Percentiles rank a stretch among this genome's conserved stretches.
These are phyloP conservation scores for Clonostachys solani DNA, from an alignment of 2,329 filamentous ascomycete species.

Conservation along the genomic window DNA sequence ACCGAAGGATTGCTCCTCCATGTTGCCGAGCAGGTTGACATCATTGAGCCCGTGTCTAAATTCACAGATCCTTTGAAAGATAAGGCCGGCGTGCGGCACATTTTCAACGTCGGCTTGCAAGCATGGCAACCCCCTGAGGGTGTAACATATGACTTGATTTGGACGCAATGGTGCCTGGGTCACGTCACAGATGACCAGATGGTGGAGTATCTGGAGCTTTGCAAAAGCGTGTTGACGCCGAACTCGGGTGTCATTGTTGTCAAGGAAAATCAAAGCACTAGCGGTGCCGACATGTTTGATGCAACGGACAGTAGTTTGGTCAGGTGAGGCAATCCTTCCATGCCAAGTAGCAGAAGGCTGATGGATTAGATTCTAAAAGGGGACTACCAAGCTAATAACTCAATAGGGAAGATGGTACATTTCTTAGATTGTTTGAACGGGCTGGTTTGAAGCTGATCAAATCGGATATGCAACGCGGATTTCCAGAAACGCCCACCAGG, in stretches of 20 bases:
- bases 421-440: constrained; percentile 61
- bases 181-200: constrained; percentile 76
- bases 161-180: constrained; percentile 87
- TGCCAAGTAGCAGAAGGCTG: constrained; percentile 1
- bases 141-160: constrained; percentile 71
- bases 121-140: constrained; percentile 50
- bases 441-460: constrained; percentile 66
- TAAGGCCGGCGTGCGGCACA: constrained; percentile 52
- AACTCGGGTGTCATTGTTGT: constrained; percentile 26
- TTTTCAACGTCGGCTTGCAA: constrained; percentile 73
- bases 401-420: constrained; percentile 65
- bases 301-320: constrained; percentile 74
- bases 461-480: constrained; percentile 69
- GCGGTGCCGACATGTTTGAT: constrained; percentile 64
- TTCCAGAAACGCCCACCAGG: constrained; percentile 47
- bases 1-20: constrained; percentile 72
- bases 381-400: neutral
- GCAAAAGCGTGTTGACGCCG: constrained; percentile 34
- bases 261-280: constrained; percentile 65
- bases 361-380: neutral
- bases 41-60: constrained; percentile 80
- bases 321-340: constrained; percentile 30
- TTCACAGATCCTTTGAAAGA: constrained; percentile 64
- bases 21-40: constrained; percentile 68
- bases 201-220: constrained; percentile 59